Conservation (phyloP, 257 asterid genomes). For the Dorcoceras hygrometricum region DNA sequence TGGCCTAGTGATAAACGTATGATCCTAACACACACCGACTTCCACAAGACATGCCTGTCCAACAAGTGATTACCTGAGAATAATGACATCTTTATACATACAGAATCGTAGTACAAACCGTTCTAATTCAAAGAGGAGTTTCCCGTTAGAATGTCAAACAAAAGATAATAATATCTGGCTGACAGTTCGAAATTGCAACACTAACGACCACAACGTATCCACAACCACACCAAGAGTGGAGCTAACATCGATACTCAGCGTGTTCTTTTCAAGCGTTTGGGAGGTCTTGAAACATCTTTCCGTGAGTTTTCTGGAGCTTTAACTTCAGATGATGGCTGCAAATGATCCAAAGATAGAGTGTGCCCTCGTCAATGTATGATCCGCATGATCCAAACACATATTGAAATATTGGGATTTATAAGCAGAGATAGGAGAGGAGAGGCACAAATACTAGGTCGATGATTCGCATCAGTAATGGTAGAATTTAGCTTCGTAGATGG, state of each 20-base stretch:
- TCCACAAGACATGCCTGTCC: no score
- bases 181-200: not conserved
- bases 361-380: not conserved
- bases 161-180: no score
- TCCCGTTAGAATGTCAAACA: no score
- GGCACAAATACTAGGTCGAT: not conserved
- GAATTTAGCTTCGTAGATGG: not conserved
- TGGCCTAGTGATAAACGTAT: no score
- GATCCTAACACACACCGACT: no score
- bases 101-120: not conserved
- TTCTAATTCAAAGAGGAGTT: no score
- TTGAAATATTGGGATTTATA: not conserved
- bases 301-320: constrained; percentile 47
- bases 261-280: constrained; percentile 56
- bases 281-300: constrained; percentile 57
- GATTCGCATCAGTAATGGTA: not conserved
- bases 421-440: not conserved
- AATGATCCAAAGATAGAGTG: constrained; percentile 16
- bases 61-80: no score
- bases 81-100: no score
- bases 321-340: constrained; percentile 57
- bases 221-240: constrained; percentile 10
- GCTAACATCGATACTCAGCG: constrained; percentile 35
- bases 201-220: not conserved
- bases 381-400: constrained; percentile 9